A percentile compares a stretch with the other conserved stretches of the same genome.
Evolutionary conservation across 352 stramenopile species (phyloP).

Genomic region (Saprolegnia diclina): DNA sequence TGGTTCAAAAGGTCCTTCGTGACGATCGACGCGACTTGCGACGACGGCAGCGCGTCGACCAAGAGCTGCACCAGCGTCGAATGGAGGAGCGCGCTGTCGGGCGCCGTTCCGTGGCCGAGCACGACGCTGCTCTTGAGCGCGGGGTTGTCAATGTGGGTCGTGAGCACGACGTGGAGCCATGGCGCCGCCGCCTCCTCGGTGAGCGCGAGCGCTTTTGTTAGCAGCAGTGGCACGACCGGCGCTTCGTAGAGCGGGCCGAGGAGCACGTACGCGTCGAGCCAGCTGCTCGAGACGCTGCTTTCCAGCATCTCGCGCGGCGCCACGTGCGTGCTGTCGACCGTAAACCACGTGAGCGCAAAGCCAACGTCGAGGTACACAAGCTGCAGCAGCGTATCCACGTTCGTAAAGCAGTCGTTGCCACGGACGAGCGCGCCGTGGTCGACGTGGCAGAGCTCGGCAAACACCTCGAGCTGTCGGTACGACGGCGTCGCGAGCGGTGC

Average conservation of each 20-base stretch:
- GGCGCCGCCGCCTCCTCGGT: neutral
- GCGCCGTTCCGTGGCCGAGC: neutral
- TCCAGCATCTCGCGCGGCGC: slow-evolving; percentile 33
- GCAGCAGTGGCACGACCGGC: slow-evolving; percentile 30
- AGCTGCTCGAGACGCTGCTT: neutral
- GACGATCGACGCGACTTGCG: neutral
- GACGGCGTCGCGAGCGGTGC: slow-evolving; percentile 27
- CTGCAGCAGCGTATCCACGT: slow-evolving; percentile 37
- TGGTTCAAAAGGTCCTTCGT: neutral
- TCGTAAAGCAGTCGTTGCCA: slow-evolving; percentile 21
- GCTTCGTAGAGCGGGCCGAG: slow-evolving; percentile 45
- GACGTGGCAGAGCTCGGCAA: slow-evolving; percentile 58
- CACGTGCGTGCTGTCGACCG: slow-evolving; percentile 53
- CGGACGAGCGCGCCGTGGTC: slow-evolving; percentile 35
- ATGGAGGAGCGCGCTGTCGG: neutral
- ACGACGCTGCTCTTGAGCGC: neutral
- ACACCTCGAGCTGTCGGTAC: slow-evolving; percentile 42
- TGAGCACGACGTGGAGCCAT: neutral
- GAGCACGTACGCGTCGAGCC: slow-evolving; percentile 37
- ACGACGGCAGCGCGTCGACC: neutral
- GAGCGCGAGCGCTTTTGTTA: slow-evolving; percentile 18
- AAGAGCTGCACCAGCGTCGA: neutral
- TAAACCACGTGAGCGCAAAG: slow-evolving; percentile 65
- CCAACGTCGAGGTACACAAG: slow-evolving; percentile 66
- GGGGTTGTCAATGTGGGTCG: neutral